phyloP scores from a whole-genome alignment of 73 alveolate genomes.

The Blepharisma stoltei region DNA sequence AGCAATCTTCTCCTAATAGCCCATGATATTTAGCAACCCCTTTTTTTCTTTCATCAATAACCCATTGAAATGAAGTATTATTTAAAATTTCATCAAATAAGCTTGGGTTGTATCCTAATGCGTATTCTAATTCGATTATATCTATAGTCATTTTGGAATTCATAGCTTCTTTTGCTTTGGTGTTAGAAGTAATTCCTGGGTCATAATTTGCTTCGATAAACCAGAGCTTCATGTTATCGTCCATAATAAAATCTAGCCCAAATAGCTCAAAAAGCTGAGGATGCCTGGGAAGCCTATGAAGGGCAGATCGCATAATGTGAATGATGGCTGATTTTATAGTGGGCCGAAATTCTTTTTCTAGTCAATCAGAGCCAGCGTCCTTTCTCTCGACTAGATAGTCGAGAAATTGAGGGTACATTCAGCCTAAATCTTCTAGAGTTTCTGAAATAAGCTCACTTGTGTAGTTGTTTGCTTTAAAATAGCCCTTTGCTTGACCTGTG shows the following conservation, averaged over 20 bases:
- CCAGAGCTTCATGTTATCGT: not conserved
- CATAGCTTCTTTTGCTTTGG: not conserved
- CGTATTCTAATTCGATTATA: not conserved
- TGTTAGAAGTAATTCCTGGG: not conserved
- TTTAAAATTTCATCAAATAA: not conserved
- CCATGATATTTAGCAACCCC: not conserved
- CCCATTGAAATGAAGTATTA: not conserved
- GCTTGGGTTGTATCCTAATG: not conserved
- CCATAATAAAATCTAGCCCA: conserved; percentile 27
- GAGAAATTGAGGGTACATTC: not conserved
- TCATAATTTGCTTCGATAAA: not conserved
- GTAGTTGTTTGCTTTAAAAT: too few relatives aligned
- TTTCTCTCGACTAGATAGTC: not conserved
- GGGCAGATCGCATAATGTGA: not conserved
- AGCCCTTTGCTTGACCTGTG: not conserved
- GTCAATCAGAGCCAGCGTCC: not conserved
- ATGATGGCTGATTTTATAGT: not conserved
- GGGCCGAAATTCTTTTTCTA: not conserved
- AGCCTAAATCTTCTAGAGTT: too few relatives aligned
- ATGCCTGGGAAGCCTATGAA: not conserved
- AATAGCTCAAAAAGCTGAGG: conserved; percentile 19
- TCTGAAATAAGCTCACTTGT: too few relatives aligned
- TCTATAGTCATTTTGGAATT: not conserved
- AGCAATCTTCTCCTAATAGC: not conserved
- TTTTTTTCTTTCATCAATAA: conserved; percentile 15